Base-by-base conservation (phyloP, 2,329 filamentous ascomycete species). In the Claviceps fusiformis region DNA sequence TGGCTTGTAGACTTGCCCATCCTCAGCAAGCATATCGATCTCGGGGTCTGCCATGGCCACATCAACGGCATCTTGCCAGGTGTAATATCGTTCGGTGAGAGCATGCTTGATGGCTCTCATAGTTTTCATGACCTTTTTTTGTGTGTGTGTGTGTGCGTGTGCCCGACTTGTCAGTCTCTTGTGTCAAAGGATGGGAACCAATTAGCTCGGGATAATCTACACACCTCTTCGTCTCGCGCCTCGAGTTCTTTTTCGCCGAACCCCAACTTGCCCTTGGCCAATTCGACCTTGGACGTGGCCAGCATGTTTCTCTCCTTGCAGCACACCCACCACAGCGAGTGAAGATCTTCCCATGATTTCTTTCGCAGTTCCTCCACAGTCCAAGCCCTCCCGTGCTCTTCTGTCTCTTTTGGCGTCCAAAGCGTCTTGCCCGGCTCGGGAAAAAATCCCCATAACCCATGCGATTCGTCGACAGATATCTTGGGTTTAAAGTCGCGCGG, bases 381-480 rank as follows among this genome's bases (percentile, higher is more conserved):
- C 93, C 93, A 98, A 33, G 82, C 75, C 54, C 93, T 81, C 17
- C 93, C 93, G 69, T 93, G 85, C 59, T 80, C 74, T 52, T 76
- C 68, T 55, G 87, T 82, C 61, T 92, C 83, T 41, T 82, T 77
- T 5, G 91, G 90, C 8, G 83, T 83, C 62, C 79, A 78, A 63
- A 95, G 69, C n/a, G 84, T 72, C 64, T 82, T 80, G 60, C 81
- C 80, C 60, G 84, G 78, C 59, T 77, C 77, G 63, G 85, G 82
- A 72, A 98, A 97, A 73, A 98, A 98, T 1, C 81, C 85, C 86
- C 88, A 97, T 11, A 98, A 83, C 35, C 90, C 92, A 71, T 98
- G 93, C 60, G 91, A 73, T 33, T 82, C 77, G 66, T 89, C 85
- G 46, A 77, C 78, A 59, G 79, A 68, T 37, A 86, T 68, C 50